These are phyloP conservation scores for Mycena sp. DNA, from an alignment of 1,284 basidiomycete species.

Conservation along the genomic window DNA sequence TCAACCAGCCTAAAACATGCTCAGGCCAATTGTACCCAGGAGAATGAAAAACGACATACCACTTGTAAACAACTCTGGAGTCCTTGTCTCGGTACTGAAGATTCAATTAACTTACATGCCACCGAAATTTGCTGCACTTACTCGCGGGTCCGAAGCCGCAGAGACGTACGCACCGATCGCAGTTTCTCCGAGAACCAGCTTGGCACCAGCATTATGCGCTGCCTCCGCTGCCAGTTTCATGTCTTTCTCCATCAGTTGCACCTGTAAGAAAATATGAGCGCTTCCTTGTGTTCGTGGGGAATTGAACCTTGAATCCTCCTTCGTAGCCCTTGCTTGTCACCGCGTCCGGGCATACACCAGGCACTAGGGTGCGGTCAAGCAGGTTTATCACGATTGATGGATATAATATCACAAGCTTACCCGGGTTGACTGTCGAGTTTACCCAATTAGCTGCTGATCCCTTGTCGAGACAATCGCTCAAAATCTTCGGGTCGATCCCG, in stretches of 20 bases:
- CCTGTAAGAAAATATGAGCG: conserved; percentile 35
- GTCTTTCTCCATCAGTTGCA: conserved; percentile 57
- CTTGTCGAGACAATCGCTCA: conserved; percentile 50
- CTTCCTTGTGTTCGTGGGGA: too few species aligned
- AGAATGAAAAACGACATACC: conserved; percentile 38
- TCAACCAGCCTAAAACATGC: conserved; percentile 20
- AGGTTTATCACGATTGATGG: too few species aligned
- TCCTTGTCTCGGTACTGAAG: conserved; percentile 47
- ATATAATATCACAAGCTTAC: conserved; percentile 26
- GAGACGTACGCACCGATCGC: conserved; percentile 50
- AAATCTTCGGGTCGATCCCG: conserved; percentile 50
- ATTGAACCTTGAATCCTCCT: conserved; percentile 52
- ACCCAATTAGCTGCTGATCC: conserved; percentile 54
- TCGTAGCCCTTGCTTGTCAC: conserved; percentile 54
- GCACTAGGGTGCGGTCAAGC: conserved; percentile 28
- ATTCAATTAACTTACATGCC: neutral
- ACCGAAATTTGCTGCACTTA: neutral
- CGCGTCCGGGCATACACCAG: conserved; percentile 53
- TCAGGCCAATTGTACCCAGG: neutral
- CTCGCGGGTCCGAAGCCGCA: conserved; percentile 50
- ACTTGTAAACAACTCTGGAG: conserved; percentile 51
- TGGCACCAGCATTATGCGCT: conserved; percentile 48
- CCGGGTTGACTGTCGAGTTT: conserved; percentile 53
- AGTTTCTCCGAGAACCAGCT: conserved; percentile 50
- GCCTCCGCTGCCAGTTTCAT: conserved; percentile 51